Conservation (phyloP, 1,284 basidiomycete genomes). For the Leccinum laetum region DNA sequence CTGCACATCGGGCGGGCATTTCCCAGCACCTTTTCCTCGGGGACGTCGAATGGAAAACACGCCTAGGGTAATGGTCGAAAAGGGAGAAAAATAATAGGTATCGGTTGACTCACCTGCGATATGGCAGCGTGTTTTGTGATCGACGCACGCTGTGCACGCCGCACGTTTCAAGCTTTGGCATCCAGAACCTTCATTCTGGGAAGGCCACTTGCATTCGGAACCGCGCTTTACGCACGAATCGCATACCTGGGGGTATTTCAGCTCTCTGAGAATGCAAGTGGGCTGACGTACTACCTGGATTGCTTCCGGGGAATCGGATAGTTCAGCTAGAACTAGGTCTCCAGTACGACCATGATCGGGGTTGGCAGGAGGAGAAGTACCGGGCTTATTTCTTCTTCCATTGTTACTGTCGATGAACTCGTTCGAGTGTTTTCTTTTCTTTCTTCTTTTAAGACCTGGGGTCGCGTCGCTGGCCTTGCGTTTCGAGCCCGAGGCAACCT, state of each 20-base stretch:
- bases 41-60: neutral
- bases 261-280: neutral
- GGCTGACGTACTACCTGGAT: too few species aligned
- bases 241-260: neutral
- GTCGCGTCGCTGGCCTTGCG: too few species aligned
- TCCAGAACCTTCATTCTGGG: neutral
- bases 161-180: neutral
- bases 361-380: too few species aligned
- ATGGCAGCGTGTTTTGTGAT: neutral
- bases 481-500: too few species aligned
- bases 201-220: neutral
- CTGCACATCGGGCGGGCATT: too few species aligned
- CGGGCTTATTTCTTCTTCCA: too few species aligned
- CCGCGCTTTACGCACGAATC: neutral
- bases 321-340: too few species aligned
- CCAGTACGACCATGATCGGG: too few species aligned
- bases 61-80: neutral
- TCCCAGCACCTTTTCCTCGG: neutral
- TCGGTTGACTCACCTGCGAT: neutral
- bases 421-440: too few species aligned
- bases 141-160: neutral
- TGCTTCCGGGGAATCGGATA: too few species aligned
- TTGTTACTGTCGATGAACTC: too few species aligned
- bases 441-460: too few species aligned
- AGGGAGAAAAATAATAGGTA: neutral